Percentiles rank a stretch among this genome's conserved stretches.
These are phyloP conservation scores for Gloeophyllum trabeum DNA, from an alignment of 768 basidiomycete species.

Conservation along the genomic window DNA sequence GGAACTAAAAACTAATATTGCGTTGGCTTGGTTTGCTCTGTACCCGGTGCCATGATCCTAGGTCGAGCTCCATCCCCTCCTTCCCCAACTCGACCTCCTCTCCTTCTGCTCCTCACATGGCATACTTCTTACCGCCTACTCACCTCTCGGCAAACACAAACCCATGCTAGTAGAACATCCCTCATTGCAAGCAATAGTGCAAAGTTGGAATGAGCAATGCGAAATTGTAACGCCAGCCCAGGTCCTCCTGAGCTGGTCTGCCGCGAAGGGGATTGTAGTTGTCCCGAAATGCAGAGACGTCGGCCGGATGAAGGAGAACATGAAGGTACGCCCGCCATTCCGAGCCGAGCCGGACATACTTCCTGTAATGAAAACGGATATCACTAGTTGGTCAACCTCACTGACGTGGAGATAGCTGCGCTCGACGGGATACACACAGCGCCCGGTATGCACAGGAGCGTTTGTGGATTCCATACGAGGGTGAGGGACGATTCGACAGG, in stretches of 20 bases:
- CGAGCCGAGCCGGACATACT: conserved; percentile 10
- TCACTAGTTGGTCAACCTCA: conserved; percentile 22
- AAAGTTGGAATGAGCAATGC: conserved; percentile 22
- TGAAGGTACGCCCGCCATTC: conserved; percentile 12
- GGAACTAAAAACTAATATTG: conserved; percentile 7
- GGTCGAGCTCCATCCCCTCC: conserved; percentile 33
- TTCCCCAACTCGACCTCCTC: conserved; percentile 30
- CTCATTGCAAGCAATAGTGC: conserved; percentile 18
- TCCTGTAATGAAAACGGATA: neutral
- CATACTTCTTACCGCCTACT: conserved; percentile 36
- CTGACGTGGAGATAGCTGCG: conserved; percentile 23
- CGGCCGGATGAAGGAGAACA: conserved; percentile 35
- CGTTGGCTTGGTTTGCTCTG: too few species aligned
- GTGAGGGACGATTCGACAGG: too few species aligned
- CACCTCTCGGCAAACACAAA: conserved; percentile 26
- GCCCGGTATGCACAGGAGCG: conserved; percentile 21
- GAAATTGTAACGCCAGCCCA: conserved; percentile 22
- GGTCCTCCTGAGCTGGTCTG: conserved; percentile 36
- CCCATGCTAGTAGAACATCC: conserved; percentile 19
- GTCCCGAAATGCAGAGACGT: conserved; percentile 31
- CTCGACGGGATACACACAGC: conserved; percentile 27
- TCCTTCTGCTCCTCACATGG: conserved; percentile 28
- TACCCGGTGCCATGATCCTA: too few species aligned
- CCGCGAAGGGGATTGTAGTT: conserved; percentile 33
- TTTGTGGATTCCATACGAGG: conserved; percentile 21